Base-by-base conservation (phyloP, 1,284 basidiomycete genomes). In the Salmacisia buchloeana region DNA sequence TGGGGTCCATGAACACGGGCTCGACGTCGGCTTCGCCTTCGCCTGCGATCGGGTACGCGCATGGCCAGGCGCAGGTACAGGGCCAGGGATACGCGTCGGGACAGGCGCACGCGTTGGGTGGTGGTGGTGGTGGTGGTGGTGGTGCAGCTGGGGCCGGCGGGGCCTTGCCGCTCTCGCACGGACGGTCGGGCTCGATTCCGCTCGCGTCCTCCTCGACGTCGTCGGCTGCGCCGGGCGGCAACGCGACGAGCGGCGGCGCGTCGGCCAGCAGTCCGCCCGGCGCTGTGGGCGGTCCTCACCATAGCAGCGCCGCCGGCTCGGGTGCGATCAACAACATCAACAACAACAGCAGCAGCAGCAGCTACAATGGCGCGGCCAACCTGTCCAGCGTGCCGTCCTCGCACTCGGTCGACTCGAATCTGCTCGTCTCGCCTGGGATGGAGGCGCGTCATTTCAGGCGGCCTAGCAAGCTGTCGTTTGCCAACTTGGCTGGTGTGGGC, bases 381-480 rank as follows among this genome's bases (percentile, higher is more conserved):
- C n/a, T n/a, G n/a, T n/a, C n/a, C n/a, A 25, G 45, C 15, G 49
- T 54, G 27, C 27, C 49, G 13, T 7, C 29, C 15, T 54, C 49
- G 10, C 49, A 54, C 15, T 54, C 49, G 13, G 49, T 54, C 10
- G 49, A 54, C 27, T 54, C 49, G 10, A 54, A 31, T 18, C 29
- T 54, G 49, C 49, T 54, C 27, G 13, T 54, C 49, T 54, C 49
- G 3, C 49, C 49, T 33, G 49, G 27, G 6, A 9, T 33, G 49
- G 49, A 54, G 3, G 49, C 49, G 29, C 25, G 27, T 4, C 49
- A 54, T 54, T 15, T 18, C 9, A 25, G 49, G 29, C 25, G 49
- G 34, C 49, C 49, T 3, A 54, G 49, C 49, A 54, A 54, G 49
- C 27, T 54, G 49, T 54, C 27, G 15, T 54, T 31, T 33, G 29